Evolutionary conservation across 2,329 filamentous ascomycete species (phyloP), one percentile per base, ranked within the genome.

Genomic region (Metarhizium album): DNA sequence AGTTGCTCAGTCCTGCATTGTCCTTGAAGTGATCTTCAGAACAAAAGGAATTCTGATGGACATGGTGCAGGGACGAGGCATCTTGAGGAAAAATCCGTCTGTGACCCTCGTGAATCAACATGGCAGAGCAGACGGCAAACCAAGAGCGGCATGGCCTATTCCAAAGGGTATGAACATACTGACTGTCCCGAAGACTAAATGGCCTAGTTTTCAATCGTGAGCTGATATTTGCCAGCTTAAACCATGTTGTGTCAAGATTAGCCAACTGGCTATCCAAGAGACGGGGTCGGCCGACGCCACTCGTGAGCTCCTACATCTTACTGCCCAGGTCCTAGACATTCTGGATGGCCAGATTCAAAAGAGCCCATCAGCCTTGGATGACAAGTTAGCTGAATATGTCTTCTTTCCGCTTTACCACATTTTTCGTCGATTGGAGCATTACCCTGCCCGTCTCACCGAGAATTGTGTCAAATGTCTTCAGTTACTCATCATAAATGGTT

Each of bases 401-500:
- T 97, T 97, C 72, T 95, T 96, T 55, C 93, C 93, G 0, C 73
- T 98, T 0, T 90, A 88, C 0, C 86, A 93, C 58, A 81, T 97
- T 38, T 84, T 98, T 59, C 84, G 88, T 52, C 78, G 83, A 55
- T 84, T 87, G 57, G 80, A 86, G 55, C 74, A 78, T 46, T 80
- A 90, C 49, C 83, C 90, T 1, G 78, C 86, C 45, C 77, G 78
- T 35, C 73, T 87, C 40, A 70, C 93, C 7, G 93, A 98, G 64
- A 68, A 86, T 42, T 83, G 85, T 29, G 74, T 96, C 45, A 81
- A 82, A 63, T 91, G 87, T 58, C 72, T 96, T 33, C 76, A 79
- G 11, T 70, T 89, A 16, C 74, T 98, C 27, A 76, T 97, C 37
- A 70, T 77, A 37, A 72, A 86, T 64, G 90, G 90, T 55, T 98